A percentile compares a stretch with the other conserved stretches of the same genome.
Evolutionary conservation across 139 green algal genomes (phyloP).

Genomic region (Tetradesmus lagerheimii): DNA sequence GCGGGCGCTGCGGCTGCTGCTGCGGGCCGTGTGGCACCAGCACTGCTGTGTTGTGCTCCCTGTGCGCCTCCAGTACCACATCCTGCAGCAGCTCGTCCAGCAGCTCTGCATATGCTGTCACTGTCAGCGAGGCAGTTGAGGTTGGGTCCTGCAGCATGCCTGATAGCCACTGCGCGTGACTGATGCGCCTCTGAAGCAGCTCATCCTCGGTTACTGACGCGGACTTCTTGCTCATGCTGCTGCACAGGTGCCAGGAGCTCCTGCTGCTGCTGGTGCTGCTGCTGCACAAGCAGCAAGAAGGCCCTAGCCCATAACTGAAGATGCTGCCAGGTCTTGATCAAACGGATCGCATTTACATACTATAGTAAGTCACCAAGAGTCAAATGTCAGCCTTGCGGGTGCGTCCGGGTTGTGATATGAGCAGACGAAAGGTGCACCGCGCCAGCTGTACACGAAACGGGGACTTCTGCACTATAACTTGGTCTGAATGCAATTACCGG

Average conservation of each 20-base stretch:
- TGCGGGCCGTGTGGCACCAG: neutral
- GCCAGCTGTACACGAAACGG: neutral
- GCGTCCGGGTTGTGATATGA: neutral
- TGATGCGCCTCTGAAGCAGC: constrained; percentile 36
- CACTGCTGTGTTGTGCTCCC: constrained; percentile 55
- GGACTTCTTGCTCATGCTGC: constrained; percentile 25
- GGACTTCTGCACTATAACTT: no score
- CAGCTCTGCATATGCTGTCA: constrained; percentile 61
- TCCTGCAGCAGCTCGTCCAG: constrained; percentile 71
- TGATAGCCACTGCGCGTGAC: constrained; percentile 30
- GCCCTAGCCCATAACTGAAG: neutral
- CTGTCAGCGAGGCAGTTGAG: constrained; percentile 49
- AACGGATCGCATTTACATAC: neutral
- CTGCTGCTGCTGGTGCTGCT: neutral
- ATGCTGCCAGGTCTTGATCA: no score
- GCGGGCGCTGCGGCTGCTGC: neutral
- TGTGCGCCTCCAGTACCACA: constrained; percentile 73
- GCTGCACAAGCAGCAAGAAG: neutral
- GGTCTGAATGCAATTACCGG: no score
- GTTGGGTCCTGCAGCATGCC: constrained; percentile 45
- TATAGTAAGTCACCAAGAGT: no score
- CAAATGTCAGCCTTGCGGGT: neutral
- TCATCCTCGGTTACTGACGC: constrained; percentile 50
- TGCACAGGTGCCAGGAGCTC: neutral
- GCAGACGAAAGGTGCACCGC: neutral